Evolutionary conservation across 441 rosid species (phyloP).

Genomic region (California macrophylla): DNA sequence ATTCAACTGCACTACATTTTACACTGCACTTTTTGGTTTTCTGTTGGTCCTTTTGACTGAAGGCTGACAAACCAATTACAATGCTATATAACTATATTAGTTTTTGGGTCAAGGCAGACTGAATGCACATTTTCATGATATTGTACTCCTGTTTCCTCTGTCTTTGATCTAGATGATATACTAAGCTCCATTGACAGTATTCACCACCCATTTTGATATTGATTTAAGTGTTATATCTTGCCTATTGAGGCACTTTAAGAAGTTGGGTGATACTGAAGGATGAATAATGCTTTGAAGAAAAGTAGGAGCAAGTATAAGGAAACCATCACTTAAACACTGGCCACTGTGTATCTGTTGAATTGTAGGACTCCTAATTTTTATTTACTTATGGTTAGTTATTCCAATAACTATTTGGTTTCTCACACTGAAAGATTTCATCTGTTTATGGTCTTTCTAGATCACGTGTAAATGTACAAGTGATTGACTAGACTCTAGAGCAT

Average conservation of each 20-base stretch:
- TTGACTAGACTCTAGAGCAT: neutral
- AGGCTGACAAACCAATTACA: neutral
- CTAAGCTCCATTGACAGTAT: neutral
- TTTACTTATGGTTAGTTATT: neutral
- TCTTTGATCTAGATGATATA: neutral
- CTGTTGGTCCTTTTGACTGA: neutral
- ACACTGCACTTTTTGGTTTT: neutral
- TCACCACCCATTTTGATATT: neutral
- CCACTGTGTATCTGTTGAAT: neutral
- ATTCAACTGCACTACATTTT: neutral
- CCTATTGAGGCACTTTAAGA: neutral
- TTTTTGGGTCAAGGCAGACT: neutral
- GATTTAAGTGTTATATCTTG: neutral
- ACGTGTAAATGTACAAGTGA: neutral
- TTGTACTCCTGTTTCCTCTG: too few relatives aligned
- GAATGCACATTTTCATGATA: neutral
- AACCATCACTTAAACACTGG: neutral
- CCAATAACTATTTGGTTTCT: neutral
- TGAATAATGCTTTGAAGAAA: conserved; percentile 1
- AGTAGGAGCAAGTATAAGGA: neutral
- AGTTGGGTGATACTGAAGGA: neutral
- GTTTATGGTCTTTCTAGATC: neutral
- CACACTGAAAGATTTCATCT: neutral
- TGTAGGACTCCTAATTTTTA: neutral
- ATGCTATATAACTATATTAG: neutral